Base-by-base conservation (phyloP, 192 early-diverging fungal species). In the Coemansia sp. region DNA sequence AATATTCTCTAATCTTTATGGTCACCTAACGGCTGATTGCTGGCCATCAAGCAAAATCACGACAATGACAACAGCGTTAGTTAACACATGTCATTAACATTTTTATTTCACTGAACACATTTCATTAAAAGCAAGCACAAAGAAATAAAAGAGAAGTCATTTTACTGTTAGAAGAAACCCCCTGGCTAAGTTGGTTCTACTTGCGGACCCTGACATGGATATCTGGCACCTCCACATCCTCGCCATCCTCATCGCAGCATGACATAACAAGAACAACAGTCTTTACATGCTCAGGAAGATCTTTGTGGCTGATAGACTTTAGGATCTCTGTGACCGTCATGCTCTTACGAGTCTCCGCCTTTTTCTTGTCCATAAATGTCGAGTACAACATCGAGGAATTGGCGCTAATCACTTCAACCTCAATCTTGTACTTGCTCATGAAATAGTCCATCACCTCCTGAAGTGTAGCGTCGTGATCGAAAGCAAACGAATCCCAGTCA, bases 401-500 rank as follows among this genome's bases (percentile, higher is more conserved):
- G 12, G 87, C 90, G 41, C 93, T 95, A 6, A 98, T 75, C 96
- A 98, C 98, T 21, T 89, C 92, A 61, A 98, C 87, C 51, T 96
- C 94, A 45, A 99, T 82, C 61, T 91, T 85, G 77, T 95, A 89
- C 67, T 94, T 78, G 0, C 83, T 73, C 82, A 90, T 71, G 76
- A 99, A 97, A 63, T 88, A 79, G 70, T 95, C 90, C 56, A 99
- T 83, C 43, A 98, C 88, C 71, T 95, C 90, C 77, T 93, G 86
- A 73, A 99, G 80, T 2, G 96, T 98, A 43, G 95, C 66, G 70
- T 98, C 93, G 8, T 84, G 82, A 48, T 89, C 69, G 45, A 96
- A 85, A 64, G 94, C 92, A 74, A 99, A 94, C 42, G 94, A 88
- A 69, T 99, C 98, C 98, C 98, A 99, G 19, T 97, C 85, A 39